Base-by-base conservation (phyloP, 2,329 filamentous ascomycete genomes). In the Fusarium heterosporum region DNA sequence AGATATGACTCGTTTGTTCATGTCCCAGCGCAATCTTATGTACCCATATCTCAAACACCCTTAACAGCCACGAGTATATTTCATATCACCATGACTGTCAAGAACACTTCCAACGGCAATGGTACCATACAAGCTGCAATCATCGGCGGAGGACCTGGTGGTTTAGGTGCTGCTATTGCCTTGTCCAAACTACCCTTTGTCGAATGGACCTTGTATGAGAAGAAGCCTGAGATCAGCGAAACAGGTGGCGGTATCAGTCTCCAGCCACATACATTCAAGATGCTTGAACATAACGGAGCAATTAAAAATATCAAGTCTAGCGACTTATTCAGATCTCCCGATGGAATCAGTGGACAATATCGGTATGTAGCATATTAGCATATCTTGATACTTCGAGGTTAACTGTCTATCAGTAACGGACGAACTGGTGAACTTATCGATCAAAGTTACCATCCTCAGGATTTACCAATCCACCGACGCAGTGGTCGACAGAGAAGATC, bases 221-320 rank as follows among this genome's bases (percentile, higher is more conserved):
- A 78, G 67, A 78, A 77, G 45, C 50, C 72, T 7, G 66, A 74
- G 26, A 75, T 79, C 53, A 78, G 77, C 19, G 78, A 79, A 51
- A 77, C 75, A 0, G 77, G 78, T 8, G 76, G 75, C 6, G 78
- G 78, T n/a, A 78, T 79, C 47, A 77, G 73, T 28, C 54, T 79
- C 7, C 76, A 78, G 40, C 69, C 60, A 2, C 72, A 78, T 39
- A 79, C 77, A 2, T 79, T 77, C 77, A 73, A 73, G 12, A 65
- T 79, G 55, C 70, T 79, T 7, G 73, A 76, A 58, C 66, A 69
- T 43, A 71, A 76, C 10, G 77, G 75, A 3, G 74, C 73, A 12
- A 71, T 77, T 4, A 73, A 75, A 25, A 73, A 75, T 29, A 73
- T 50, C 48, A 63, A 73, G 13, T 68, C 74, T 2, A 61, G 70